Evolutionary conservation across 768 basidiomycete species (phyloP).

Genomic region (Mrakia blollopis): DNA sequence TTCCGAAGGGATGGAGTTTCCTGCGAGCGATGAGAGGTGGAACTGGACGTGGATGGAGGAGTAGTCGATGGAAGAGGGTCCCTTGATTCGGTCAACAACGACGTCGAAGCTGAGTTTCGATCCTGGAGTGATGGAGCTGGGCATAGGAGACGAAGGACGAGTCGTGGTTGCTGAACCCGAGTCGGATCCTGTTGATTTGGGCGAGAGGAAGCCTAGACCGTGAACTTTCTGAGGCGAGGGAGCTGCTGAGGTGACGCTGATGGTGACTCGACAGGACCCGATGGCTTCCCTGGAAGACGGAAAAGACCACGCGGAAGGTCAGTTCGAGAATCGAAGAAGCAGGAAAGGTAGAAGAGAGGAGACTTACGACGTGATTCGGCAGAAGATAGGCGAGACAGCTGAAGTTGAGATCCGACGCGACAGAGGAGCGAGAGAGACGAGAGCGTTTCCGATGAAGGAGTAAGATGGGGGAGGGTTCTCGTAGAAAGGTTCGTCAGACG

Average conservation of each 20-base stretch:
- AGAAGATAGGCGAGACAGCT: conserved; percentile 81
- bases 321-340: neutral
- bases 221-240: neutral
- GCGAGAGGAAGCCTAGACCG: conserved; percentile 59
- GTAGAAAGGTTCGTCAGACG: conserved; percentile 87
- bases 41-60: conserved; percentile 78
- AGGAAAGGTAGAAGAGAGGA: neutral
- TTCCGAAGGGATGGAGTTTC: conserved; percentile 62
- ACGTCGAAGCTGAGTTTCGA: conserved; percentile 80
- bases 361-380: conserved; percentile 62
- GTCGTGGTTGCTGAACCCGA: conserved; percentile 60
- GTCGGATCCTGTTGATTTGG: conserved; percentile 48
- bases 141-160: conserved; percentile 68
- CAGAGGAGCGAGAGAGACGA: conserved; percentile 75
- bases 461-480: conserved; percentile 80
- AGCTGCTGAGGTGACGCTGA: conserved; percentile 53
- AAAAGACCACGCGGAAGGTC: no score
- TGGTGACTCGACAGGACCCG: conserved; percentile 81
- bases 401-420: conserved; percentile 68
- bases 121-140: conserved; percentile 62
- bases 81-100: conserved; percentile 79
- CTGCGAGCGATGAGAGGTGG: conserved; percentile 79
- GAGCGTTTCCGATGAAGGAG: conserved; percentile 85
- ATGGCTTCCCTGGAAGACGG: conserved; percentile 70
- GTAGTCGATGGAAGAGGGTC: conserved; percentile 85